phyloP scores from a whole-genome alignment of 2,329 filamentous ascomycete species.

The Verticillium nubilum region DNA sequence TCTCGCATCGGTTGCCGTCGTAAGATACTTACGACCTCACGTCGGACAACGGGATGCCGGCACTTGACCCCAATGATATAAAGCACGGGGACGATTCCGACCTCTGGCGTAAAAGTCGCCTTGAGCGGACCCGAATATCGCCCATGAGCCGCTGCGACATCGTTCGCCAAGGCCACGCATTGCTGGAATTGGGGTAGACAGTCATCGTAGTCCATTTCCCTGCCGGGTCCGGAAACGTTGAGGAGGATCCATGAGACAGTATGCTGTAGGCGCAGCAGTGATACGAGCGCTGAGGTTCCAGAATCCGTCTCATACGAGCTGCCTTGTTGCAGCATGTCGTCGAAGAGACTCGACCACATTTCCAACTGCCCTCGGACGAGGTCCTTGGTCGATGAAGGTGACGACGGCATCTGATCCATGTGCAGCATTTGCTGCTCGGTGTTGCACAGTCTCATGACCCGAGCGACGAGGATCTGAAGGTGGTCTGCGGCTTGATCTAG shows the following conservation, averaged over 20 bases:
- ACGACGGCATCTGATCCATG: constrained; percentile 4
- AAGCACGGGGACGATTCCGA: constrained; percentile 24
- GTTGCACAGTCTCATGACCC: constrained; percentile 22
- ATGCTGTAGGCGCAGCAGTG: constrained; percentile 25
- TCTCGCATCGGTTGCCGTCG: constrained; percentile 20
- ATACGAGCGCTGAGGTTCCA: constrained; percentile 13
- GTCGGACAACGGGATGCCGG: constrained; percentile 24
- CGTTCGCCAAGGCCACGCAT: constrained; percentile 17
- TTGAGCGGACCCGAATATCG: constrained; percentile 14
- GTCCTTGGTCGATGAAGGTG: constrained; percentile 1
- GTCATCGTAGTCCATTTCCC: constrained; percentile 23
- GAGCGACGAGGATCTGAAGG: constrained; percentile 22
- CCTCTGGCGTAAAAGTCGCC: constrained; percentile 26
- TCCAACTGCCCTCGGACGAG: constrained; percentile 16
- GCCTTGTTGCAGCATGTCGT: constrained; percentile 16
- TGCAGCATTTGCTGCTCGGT: constrained; percentile 14
- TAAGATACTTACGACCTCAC: constrained; percentile 20
- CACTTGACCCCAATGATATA: constrained; percentile 30
- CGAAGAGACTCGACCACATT: constrained; percentile 20
- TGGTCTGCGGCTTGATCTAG: constrained; percentile 25
- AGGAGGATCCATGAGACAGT: constrained; percentile 20
- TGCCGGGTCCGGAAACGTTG: constrained; percentile 14
- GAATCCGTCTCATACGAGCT: constrained; percentile 6
- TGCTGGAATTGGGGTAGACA: constrained; percentile 22
- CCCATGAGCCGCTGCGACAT: constrained; percentile 16